Percentiles rank a stretch among this genome's conserved stretches.
phyloP scores from a whole-genome alignment of 140 eudicot species.

The Oenanthe javanica region DNA sequence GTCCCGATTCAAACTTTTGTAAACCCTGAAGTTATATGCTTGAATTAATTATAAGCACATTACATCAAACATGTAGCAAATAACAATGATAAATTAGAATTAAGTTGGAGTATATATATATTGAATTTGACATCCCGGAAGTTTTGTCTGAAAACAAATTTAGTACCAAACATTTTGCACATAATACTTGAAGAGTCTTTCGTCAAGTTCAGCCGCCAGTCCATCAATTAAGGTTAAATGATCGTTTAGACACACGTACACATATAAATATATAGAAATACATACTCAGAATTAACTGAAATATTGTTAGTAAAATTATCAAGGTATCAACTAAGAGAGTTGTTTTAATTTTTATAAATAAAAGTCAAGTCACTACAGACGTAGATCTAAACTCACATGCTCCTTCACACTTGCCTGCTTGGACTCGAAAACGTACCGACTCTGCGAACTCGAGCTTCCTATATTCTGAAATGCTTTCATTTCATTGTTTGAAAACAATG shows the following conservation, averaged over 20 bases:
- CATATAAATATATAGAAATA: not conserved
- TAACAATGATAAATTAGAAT: no score
- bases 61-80: no score
- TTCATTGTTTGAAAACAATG: slow-evolving; percentile 23
- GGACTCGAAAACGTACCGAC: slow-evolving; percentile 37
- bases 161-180: no score
- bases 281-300: not conserved
- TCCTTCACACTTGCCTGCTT: slow-evolving; percentile 54
- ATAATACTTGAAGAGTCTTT: no score
- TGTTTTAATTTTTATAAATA: not conserved
- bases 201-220: no score
- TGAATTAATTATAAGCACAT: no score
- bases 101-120: no score
- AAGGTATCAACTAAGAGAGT: not conserved
- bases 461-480: slow-evolving; percentile 20
- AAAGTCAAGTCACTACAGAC: slow-evolving; percentile 34
- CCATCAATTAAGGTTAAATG: no score
- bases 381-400: slow-evolving; percentile 93
- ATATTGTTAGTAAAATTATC: not conserved
- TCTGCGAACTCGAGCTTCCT: slow-evolving; percentile 17
- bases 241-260: not conserved
- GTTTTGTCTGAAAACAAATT: no score
- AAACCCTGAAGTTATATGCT: no score
- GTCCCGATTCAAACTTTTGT: no score
- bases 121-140: no score